phyloP scores from a whole-genome alignment of 768 basidiomycete species.

The Termitomyces sp. region DNA sequence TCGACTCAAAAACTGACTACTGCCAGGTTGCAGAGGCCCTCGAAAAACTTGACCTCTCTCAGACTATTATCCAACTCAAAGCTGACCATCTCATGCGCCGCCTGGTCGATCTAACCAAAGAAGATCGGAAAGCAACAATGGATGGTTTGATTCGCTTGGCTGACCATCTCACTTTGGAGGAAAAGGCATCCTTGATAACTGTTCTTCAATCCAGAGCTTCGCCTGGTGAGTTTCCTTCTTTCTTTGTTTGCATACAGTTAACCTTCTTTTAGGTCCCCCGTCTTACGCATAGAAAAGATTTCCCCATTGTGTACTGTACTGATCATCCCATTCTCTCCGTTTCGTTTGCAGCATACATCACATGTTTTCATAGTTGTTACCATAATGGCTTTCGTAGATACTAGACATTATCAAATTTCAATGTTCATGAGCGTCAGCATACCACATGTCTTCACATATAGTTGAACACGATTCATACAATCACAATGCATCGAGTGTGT shows the following conservation, averaged over 20 bases:
- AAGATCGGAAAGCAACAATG: conserved; percentile 74
- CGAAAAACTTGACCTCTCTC: conserved; percentile 66
- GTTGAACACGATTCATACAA: neutral
- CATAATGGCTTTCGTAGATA: conserved; percentile 11
- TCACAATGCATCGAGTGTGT: too few relatives aligned
- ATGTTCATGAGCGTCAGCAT: conserved; percentile 2
- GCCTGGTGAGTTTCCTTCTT: conserved; percentile 44
- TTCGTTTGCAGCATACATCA: conserved; percentile 10
- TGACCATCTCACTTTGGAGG: conserved; percentile 72
- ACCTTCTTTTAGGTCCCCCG: conserved; percentile 28
- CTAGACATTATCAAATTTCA: conserved; percentile 4
- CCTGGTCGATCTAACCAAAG: conserved; percentile 64
- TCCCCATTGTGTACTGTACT: neutral
- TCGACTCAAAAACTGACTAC: conserved; percentile 49
- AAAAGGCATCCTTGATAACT: conserved; percentile 55
- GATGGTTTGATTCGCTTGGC: conserved; percentile 70
- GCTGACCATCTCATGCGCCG: conserved; percentile 65
- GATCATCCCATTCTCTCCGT: neutral
- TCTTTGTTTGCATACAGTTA: neutral
- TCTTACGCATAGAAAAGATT: conserved; percentile 24
- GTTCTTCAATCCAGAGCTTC: conserved; percentile 58
- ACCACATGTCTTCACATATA: neutral
- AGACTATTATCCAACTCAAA: conserved; percentile 60
- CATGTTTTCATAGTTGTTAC: conserved; percentile 18
- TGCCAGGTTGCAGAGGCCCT: conserved; percentile 59